A percentile compares a stretch with the other conserved stretches of the same genome.
phyloP scores from a whole-genome alignment of 2,329 filamentous ascomycete species.

The Clonostachys solani region DNA sequence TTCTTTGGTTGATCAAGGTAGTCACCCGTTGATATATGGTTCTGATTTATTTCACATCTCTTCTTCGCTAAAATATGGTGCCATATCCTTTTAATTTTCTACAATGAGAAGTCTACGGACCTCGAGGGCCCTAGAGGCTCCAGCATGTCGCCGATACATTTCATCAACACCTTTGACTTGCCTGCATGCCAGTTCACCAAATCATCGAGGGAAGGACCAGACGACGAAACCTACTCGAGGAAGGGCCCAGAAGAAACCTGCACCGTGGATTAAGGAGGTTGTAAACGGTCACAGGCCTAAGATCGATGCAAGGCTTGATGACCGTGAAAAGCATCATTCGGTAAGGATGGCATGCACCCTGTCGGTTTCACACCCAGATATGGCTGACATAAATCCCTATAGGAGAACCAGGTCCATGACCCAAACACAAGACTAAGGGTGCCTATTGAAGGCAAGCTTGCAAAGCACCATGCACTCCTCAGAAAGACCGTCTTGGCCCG shows the following conservation, averaged over 20 bases:
- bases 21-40: no score
- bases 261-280: no score
- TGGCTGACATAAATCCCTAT: not conserved
- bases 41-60: no score
- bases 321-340: not conserved
- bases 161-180: not conserved
- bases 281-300: not conserved
- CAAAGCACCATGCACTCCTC: slow-evolving; percentile 22
- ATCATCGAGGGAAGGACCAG: not conserved
- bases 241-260: no score
- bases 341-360: slow-evolving; percentile 3
- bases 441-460: slow-evolving; percentile 12
- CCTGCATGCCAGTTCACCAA: not conserved
- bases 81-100: no score
- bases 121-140: not conserved
- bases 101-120: no score
- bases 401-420: slow-evolving; percentile 26
- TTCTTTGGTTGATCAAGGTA: no score
- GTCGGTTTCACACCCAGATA: slow-evolving; percentile 11
- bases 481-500: slow-evolving; percentile 25
- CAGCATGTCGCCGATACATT: not conserved
- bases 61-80: no score
- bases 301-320: slow-evolving; percentile 1
- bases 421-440: slow-evolving; percentile 22
- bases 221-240: no score